Conservation (phyloP, 768 basidiomycete species). For the Mycena indigotica region DNA sequence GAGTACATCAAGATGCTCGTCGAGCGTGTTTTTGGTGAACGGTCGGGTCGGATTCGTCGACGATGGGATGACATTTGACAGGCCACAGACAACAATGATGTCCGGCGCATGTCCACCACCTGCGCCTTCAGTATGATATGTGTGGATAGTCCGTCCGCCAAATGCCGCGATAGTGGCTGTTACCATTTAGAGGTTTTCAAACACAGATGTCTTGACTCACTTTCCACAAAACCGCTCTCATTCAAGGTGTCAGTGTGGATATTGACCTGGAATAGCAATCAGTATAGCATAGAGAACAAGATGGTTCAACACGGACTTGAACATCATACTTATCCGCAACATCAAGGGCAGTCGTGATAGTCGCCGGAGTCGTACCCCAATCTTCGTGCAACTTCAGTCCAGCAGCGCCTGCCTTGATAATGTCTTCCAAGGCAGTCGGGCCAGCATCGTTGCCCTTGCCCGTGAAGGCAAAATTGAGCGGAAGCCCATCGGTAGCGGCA, state of each 20-base stretch:
- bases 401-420: conserved; percentile 79
- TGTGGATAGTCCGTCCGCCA: conserved; percentile 89
- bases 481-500: conserved; percentile 83
- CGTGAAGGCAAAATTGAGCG: conserved; percentile 93
- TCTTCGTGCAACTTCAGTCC: conserved; percentile 98
- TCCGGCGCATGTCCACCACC: conserved; percentile 98
- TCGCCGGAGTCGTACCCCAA: conserved; percentile 90
- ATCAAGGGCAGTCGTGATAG: conserved; percentile 74
- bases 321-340: conserved; percentile 92
- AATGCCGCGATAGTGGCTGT: conserved; percentile 88
- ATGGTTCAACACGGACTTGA: conserved; percentile 54
- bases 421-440: conserved; percentile 70
- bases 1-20: conserved; percentile 94
- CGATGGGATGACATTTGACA: conserved; percentile 87
- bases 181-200: no score
- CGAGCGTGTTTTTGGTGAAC: conserved; percentile 86
- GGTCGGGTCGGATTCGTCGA: conserved; percentile 98
- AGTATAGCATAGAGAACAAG: not conserved
- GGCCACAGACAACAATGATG: conserved; percentile 95
- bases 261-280: conserved; percentile 69
- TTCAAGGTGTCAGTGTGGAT: conserved; percentile 98
- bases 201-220: conserved; percentile 47
- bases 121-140: conserved; percentile 96
- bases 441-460: conserved; percentile 96
- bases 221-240: conserved; percentile 96